Percentiles rank a stretch among this genome's conserved stretches.
Conservation (phyloP, 2,329 filamentous ascomycete species). For the Fusarium udum region DNA sequence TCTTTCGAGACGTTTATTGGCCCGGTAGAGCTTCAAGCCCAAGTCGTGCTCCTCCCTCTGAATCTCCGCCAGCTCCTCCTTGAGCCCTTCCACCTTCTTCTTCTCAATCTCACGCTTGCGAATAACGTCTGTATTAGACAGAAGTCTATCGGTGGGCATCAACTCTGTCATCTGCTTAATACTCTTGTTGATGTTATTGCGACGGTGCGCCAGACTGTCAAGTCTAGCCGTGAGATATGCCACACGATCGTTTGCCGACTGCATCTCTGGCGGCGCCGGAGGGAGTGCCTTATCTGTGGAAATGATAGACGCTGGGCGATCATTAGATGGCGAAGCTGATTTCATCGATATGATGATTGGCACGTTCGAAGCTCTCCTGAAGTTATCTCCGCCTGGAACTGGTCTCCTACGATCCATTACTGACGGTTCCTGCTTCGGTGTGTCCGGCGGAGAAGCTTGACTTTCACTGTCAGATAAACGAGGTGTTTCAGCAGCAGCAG, state of each 20-base stretch:
- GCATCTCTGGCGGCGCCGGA: constrained; percentile 67
- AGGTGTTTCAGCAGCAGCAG: constrained; percentile 52
- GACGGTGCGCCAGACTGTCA: constrained; percentile 71
- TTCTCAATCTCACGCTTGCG: constrained; percentile 66
- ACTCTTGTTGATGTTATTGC: constrained; percentile 75
- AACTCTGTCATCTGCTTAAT: constrained; percentile 82
- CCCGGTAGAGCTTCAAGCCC: constrained; percentile 76
- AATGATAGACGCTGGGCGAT: constrained; percentile 46
- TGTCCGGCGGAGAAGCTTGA: constrained; percentile 38
- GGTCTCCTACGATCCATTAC: constrained; percentile 49
- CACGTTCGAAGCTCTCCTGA: constrained; percentile 32
- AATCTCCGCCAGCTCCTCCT: constrained; percentile 75
- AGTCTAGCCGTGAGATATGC: constrained; percentile 73
- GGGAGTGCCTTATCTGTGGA: constrained; percentile 68
- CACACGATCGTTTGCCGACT: constrained; percentile 69
- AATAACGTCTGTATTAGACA: constrained; percentile 72
- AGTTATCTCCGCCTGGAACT: constrained; percentile 39
- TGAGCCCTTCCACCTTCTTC: constrained; percentile 72
- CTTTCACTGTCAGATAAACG: constrained; percentile 39
- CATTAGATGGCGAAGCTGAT: constrained; percentile 22
- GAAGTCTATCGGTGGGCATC: constrained; percentile 75
- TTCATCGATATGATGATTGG: constrained; percentile 46
- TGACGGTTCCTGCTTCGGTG: constrained; percentile 35
- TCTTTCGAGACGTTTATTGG: constrained; percentile 78
- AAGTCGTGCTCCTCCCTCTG: constrained; percentile 81